Percentiles rank a stretch among this genome's conserved stretches.
These are phyloP conservation scores for Exophiala phaeomuriformis DNA, from an alignment of 2,329 filamentous ascomycete species.

Conservation along the genomic window DNA sequence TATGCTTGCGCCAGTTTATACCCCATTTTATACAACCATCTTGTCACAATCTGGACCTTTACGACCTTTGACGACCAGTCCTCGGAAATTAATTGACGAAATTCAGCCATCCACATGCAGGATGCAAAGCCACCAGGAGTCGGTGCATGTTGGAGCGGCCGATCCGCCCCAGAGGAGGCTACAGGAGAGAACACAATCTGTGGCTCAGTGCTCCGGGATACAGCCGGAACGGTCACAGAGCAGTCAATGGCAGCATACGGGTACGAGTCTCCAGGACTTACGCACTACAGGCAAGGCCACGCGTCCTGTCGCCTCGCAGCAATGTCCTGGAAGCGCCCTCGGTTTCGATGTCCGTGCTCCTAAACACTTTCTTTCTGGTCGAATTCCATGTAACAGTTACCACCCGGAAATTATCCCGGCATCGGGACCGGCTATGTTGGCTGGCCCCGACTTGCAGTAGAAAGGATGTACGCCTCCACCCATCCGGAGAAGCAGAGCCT, in stretches of 20 bases:
- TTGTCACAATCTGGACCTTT: background rate
- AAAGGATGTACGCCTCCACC: background rate
- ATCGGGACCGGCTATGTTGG: no score
- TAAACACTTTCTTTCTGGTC: background rate
- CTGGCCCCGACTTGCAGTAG: no score
- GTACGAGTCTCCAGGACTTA: background rate
- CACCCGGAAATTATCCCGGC: no score
- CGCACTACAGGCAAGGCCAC: background rate
- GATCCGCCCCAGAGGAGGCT: no score
- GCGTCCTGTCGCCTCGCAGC: background rate
- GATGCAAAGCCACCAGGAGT: background rate
- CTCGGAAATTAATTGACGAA: background rate
- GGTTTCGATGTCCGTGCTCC: background rate
- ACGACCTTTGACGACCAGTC: background rate
- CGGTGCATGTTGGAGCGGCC: no score
- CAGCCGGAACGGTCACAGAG: no score
- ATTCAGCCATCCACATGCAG: background rate
- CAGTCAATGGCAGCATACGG: background rate
- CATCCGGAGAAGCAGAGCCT: no score
- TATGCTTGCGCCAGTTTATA: background rate
- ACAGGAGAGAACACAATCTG: no score
- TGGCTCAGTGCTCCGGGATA: no score
- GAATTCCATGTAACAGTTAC: background rate
- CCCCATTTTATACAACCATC: background rate
- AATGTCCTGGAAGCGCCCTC: background rate